A percentile compares a stretch with the other conserved stretches of the same genome.
phyloP scores from a whole-genome alignment of 2,329 filamentous ascomycete species.

The Decorospora gaudefroyi region DNA sequence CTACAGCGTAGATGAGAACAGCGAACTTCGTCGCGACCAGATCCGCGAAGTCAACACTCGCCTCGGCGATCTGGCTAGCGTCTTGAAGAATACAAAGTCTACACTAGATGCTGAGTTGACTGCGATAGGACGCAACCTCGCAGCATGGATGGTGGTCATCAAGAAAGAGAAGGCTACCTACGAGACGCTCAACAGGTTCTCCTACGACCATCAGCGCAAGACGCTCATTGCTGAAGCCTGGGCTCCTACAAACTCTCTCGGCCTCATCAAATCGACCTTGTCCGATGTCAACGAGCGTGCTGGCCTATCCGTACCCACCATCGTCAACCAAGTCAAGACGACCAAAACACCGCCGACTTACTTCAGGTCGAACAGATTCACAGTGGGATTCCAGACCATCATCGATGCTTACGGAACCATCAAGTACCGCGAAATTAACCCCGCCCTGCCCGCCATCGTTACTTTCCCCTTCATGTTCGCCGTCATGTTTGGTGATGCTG shows the following conservation, averaged over 20 bases:
- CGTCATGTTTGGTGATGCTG: conserved; percentile 99
- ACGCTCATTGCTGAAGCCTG: conserved; percentile 97
- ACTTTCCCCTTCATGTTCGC: conserved; percentile 99
- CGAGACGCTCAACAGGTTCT: conserved; percentile 92
- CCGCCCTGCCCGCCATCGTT: conserved; percentile 89
- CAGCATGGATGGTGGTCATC: conserved; percentile 96
- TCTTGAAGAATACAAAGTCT: conserved; percentile 91
- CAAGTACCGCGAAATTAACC: conserved; percentile 97
- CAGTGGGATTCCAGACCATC: conserved; percentile 96
- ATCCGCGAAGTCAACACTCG: conserved; percentile 96
- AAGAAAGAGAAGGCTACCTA: conserved; percentile 99
- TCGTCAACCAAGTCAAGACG: conserved; percentile 96
- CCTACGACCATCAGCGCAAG: conserved; percentile 92
- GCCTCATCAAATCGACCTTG: conserved; percentile 86
- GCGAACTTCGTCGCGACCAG: conserved; percentile 91
- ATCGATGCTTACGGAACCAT: conserved; percentile 98
- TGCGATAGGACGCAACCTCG: conserved; percentile 88
- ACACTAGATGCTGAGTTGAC: conserved; percentile 91
- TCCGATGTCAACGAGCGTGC: conserved; percentile 97
- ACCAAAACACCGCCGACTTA: conserved; percentile 98
- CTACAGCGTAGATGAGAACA: conserved; percentile 97
- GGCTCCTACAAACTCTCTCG: conserved; percentile 90
- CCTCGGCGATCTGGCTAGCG: conserved; percentile 86
- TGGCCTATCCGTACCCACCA: conserved; percentile 94
- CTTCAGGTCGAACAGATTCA: conserved; percentile 98